Percentiles rank a stretch among this genome's conserved stretches.
phyloP scores from a whole-genome alignment of 345 rosid species.

The Turnera subulata region DNA sequence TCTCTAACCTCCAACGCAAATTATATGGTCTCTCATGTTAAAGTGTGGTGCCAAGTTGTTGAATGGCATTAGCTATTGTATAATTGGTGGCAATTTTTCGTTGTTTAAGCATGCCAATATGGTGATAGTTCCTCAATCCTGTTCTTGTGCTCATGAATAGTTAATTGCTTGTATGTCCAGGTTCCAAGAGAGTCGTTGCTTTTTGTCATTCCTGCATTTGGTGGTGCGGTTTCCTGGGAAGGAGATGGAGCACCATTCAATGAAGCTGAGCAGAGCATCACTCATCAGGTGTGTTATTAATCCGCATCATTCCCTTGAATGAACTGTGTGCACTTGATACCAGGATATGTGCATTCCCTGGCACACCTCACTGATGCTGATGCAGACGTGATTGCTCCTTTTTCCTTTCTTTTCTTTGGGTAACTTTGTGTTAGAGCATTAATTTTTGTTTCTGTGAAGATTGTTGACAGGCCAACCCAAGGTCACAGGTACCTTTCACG shows the following conservation, averaged over 20 bases:
- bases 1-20: too few species aligned
- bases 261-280: conserved; percentile 76
- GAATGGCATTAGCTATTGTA: too few species aligned
- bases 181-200: conserved; percentile 95
- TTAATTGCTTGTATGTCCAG: conserved; percentile 28
- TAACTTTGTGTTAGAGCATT: not conserved
- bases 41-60: too few species aligned
- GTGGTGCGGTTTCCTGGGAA: conserved; percentile 94
- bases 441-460: conserved; percentile 37
- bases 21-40: too few species aligned
- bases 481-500: conserved; percentile 80
- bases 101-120: conserved; percentile 1
- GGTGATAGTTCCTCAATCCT: not conserved
- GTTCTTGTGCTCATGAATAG: not conserved
- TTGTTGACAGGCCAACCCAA: conserved; percentile 84
- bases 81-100: not conserved
- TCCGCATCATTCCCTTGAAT: not conserved
- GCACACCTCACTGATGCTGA: not conserved
- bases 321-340: not conserved
- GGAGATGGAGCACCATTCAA: conserved; percentile 85
- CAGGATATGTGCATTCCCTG: not conserved
- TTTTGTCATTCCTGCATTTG: conserved; percentile 89
- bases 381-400: not conserved
- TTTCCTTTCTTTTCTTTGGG: not conserved
- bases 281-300: conserved; percentile 69